phyloP scores from a whole-genome alignment of 805 yeast genomes.

The Clavispora santaluciae region DNA sequence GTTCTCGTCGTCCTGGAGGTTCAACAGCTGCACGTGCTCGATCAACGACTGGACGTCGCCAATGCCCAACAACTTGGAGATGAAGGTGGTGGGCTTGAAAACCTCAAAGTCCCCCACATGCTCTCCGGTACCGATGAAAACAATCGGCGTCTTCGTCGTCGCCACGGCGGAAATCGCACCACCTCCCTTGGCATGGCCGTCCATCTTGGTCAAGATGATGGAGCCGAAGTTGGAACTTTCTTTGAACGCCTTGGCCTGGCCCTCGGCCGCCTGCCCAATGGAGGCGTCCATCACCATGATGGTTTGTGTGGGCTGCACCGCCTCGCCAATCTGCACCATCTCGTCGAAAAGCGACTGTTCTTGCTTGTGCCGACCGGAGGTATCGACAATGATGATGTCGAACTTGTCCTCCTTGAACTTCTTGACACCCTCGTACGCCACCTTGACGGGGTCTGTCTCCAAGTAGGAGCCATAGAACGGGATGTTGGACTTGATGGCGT shows the following conservation, averaged over 20 bases:
- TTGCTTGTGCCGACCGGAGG: slow-evolving; percentile 97
- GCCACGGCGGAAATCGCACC: slow-evolving; percentile 99
- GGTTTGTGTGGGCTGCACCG: slow-evolving; percentile 90
- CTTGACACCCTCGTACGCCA: slow-evolving; percentile 86
- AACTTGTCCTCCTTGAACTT: slow-evolving; percentile 88
- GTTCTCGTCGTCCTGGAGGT: slow-evolving; percentile 58
- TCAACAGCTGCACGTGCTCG: slow-evolving; percentile 87
- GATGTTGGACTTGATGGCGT: slow-evolving; percentile 90
- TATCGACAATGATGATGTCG: slow-evolving; percentile 91
- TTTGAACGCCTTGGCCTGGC: slow-evolving; percentile 90
- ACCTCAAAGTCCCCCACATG: slow-evolving; percentile 90
- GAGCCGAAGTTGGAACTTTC: slow-evolving; percentile 93
- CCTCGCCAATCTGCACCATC: slow-evolving; percentile 88
- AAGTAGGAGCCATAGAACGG: slow-evolving; percentile 95
- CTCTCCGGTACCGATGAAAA: slow-evolving; percentile 97
- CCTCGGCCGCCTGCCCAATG: slow-evolving; percentile 97
- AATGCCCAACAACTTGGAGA: slow-evolving; percentile 89
- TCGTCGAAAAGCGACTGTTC: slow-evolving; percentile 88
- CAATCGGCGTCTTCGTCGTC: slow-evolving; percentile 90
- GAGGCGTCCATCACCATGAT: slow-evolving; percentile 97
- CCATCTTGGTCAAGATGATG: slow-evolving; percentile 91
- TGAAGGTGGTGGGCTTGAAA: slow-evolving; percentile 83
- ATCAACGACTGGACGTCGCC: slow-evolving; percentile 92
- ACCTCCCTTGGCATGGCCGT: slow-evolving; percentile 99
- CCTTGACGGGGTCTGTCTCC: slow-evolving; percentile 92